These are phyloP conservation scores for Wallacemonas sp. DNA, from an alignment of 208 protist genomes.

Conservation along the genomic window DNA sequence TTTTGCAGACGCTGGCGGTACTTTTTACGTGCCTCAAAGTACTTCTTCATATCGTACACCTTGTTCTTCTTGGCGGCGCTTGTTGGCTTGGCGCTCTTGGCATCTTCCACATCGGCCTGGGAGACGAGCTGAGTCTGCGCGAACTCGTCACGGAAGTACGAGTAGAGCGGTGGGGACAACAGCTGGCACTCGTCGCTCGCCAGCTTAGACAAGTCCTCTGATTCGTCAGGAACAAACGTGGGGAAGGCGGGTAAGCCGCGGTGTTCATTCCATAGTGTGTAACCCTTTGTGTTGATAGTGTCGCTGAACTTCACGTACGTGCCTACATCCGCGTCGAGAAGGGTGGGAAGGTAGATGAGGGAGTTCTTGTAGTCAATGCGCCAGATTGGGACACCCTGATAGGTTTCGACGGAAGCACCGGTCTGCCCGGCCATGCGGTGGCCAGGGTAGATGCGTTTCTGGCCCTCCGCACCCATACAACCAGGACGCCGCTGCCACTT, in stretches of 20 bases:
- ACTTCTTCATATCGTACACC: constrained; percentile 93
- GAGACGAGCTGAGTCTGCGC: constrained; percentile 78
- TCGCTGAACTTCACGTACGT: constrained; percentile 92
- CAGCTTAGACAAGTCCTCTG: constrained; percentile 86
- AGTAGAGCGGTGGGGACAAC: constrained; percentile 83
- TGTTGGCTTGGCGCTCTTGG: constrained; percentile 83
- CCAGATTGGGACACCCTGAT: constrained; percentile 89
- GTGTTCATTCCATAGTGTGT: constrained; percentile 92
- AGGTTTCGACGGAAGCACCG: constrained; percentile 85
- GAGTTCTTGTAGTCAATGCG: constrained; percentile 95
- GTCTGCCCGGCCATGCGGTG: constrained; percentile 92
- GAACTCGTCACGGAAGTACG: constrained; percentile 92
- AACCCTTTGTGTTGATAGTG: constrained; percentile 91
- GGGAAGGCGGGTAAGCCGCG: constrained; percentile 88
- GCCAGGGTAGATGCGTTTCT: constrained; percentile 91
- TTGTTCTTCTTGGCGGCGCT: constrained; percentile 79
- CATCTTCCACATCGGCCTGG: constrained; percentile 90
- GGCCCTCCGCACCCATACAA: constrained; percentile 87
- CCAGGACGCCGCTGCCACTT: constrained; percentile 92
- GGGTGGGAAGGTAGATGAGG: constrained; percentile 87
- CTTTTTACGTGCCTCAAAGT: constrained; percentile 83
- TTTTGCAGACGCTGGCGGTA: constrained; percentile 86
- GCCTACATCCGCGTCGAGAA: constrained; percentile 87
- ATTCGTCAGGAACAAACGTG: constrained; percentile 82
- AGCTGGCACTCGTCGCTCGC: constrained; percentile 92